Evolutionary conservation across 2,329 filamentous ascomycete species (phyloP).

Genomic region (Aureobasidium sp.): DNA sequence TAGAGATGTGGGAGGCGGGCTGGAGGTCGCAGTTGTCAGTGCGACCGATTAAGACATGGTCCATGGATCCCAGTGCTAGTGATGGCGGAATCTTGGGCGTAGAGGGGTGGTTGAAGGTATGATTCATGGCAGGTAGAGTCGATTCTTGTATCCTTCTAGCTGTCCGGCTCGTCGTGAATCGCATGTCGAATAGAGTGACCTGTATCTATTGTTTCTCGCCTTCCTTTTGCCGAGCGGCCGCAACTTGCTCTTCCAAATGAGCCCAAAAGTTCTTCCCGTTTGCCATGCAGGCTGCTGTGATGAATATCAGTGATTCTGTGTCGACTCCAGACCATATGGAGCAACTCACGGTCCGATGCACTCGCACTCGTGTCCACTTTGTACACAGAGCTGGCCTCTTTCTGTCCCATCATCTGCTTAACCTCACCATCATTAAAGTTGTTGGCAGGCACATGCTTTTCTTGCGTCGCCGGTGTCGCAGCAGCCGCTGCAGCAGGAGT

Average conservation of each 20-base stretch:
- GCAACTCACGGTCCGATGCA: constrained; percentile 26
- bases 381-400: constrained; percentile 23
- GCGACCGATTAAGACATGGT: constrained; percentile 60
- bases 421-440: constrained; percentile 38
- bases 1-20: constrained; percentile 84
- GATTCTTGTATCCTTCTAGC: not conserved
- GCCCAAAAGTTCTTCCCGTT: constrained; percentile 37
- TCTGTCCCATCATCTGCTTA: constrained; percentile 30
- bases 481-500: not conserved
- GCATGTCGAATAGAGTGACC: not conserved
- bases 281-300: constrained; percentile 31
- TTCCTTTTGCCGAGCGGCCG: constrained; percentile 18
- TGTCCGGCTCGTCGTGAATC: not conserved
- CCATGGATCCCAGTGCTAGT: constrained; percentile 53
- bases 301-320: not conserved
- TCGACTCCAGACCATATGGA: not conserved
- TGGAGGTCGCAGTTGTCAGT: constrained; percentile 56
- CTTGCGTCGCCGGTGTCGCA: not conserved
- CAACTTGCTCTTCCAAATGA: constrained; percentile 38
- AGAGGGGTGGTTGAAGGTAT: constrained; percentile 6
- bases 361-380: constrained; percentile 27
- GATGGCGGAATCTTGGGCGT: constrained; percentile 62
- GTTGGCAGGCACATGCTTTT: constrained; percentile 21
- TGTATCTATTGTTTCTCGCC: not conserved
- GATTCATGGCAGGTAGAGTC: not conserved